Conservation (phyloP, 768 basidiomycete species). For the Russula ochroleuca region DNA sequence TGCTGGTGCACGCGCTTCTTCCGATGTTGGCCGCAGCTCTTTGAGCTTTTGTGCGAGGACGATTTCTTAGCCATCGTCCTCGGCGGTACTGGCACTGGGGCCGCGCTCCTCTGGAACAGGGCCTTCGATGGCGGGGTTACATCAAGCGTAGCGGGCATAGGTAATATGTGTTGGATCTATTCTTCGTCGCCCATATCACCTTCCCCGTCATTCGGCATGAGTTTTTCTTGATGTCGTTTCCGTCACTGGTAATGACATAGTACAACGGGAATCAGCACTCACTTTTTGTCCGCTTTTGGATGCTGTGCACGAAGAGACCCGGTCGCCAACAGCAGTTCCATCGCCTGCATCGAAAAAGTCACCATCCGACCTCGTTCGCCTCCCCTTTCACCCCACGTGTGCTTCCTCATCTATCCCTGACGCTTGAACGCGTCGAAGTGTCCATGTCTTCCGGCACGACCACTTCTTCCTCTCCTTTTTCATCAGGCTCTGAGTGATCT, state of each 20-base stretch:
- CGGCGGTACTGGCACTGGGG: background rate
- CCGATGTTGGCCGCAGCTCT: slow-evolving; percentile 40
- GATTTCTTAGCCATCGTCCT: slow-evolving; percentile 24
- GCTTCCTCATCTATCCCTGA: background rate
- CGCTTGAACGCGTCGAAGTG: too few species aligned
- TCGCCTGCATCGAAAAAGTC: slow-evolving; percentile 51
- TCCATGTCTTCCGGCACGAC: too few species aligned
- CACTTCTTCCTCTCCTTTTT: slow-evolving; percentile 49
- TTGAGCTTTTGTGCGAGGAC: slow-evolving; percentile 31
- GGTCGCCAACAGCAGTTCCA: slow-evolving; percentile 36
- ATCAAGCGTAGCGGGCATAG: slow-evolving; percentile 37
- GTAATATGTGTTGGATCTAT: slow-evolving; percentile 61
- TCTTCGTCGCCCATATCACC: slow-evolving; percentile 44
- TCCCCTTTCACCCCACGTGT: slow-evolving; percentile 31
- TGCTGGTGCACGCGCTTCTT: slow-evolving; percentile 34
- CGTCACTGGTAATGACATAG: too few species aligned
- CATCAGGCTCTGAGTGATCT: slow-evolving; percentile 72
- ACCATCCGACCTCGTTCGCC: slow-evolving; percentile 37
- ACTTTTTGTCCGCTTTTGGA: slow-evolving; percentile 42
- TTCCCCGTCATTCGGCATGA: slow-evolving; percentile 37
- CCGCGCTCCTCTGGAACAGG: slow-evolving; percentile 9
- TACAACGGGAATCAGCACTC: slow-evolving; percentile 46
- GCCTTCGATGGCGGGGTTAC: slow-evolving; percentile 1
- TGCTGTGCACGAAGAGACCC: slow-evolving; percentile 39
- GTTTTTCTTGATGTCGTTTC: slow-evolving; percentile 29